Base-by-base conservation (phyloP, 2,329 filamentous ascomycete genomes). In the Coniochaeta sp. region DNA sequence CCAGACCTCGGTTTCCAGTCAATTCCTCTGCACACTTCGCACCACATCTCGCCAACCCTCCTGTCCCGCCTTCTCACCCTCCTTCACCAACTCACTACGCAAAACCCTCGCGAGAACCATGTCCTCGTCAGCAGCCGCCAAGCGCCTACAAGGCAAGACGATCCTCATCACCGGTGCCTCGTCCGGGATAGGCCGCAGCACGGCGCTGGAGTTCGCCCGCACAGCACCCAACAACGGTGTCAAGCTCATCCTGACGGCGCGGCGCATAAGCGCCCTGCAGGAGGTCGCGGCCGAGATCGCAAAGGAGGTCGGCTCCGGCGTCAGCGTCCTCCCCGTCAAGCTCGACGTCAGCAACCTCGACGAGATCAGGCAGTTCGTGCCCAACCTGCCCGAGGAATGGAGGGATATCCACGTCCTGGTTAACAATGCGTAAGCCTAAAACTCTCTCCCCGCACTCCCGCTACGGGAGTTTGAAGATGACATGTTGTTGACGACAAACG, bases 91-190 rank as follows among this genome's bases (percentile, higher is more conserved):
- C 47, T 52, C 47, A 30, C 47, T 52, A 12, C 47, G 6, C 47
- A 52, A 16, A 52, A 47, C 8, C 61, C 9, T 40, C 47, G 60
- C 55, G 59, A 70, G 70, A 67, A 75, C 70, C 63, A 82, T 82
- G 79, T 70, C 77, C 38, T 75, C 81, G 55, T 84, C 90, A 42
- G 86, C 89, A 70, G 86, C 89, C 76, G 82, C 82, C 64, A 89
- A 91, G 74, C 92, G 93, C 78, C 90, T 99, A 62, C 83, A 89
- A 69, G 92, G 92, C 83, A 98, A 98, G 79, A 98, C 92, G 4
- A 81, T 98, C 61, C 76, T 98, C 60, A 84, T 99, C 64, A 98
- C 95, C 5, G 95, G 95, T 60, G 95, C 95, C 34, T 95, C 89
- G 4, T 96, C 91, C 22, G 95, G 95, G 63, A 98, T 99, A 74